phyloP scores from a whole-genome alignment of 176 grass and related monocot genomes.

The Avena eriantha region DNA sequence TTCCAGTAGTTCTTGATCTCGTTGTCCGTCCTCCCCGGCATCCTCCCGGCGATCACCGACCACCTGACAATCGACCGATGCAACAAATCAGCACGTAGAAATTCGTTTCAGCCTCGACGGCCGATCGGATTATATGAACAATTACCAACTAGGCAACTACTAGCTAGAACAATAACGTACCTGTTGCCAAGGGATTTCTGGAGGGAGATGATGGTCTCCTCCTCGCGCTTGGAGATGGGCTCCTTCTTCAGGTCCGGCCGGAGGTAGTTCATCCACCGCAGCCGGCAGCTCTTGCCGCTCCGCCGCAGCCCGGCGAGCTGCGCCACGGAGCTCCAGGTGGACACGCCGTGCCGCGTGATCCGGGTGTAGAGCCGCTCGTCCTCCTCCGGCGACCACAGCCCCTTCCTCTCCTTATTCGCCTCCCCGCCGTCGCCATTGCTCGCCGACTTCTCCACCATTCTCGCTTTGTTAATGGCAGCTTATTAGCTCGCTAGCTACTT shows the following conservation, averaged over 20 bases:
- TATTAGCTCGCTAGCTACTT: constrained; percentile 9
- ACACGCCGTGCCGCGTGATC: constrained; percentile 58
- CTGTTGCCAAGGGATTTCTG: constrained; percentile 57
- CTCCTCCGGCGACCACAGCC: constrained; percentile 68
- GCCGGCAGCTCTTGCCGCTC: constrained; percentile 96
- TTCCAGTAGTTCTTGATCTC: constrained; percentile 84
- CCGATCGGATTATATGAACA: background rate
- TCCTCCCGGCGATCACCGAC: constrained; percentile 57
- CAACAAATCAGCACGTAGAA: background rate
- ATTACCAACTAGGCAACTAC: background rate
- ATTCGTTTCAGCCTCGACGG: background rate
- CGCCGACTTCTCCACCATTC: constrained; percentile 41
- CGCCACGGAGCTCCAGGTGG: constrained; percentile 69
- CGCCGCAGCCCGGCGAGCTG: constrained; percentile 56
- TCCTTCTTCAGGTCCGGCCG: constrained; percentile 85
- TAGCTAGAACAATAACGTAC: background rate
- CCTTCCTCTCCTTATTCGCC: constrained; percentile 52
- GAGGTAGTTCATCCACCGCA: constrained; percentile 99
- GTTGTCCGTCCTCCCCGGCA: constrained; percentile 75
- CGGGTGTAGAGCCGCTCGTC: constrained; percentile 57
- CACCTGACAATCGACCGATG: constrained; percentile 36
- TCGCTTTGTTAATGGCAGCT: background rate
- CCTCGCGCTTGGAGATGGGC: constrained; percentile 62
- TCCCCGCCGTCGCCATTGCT: background rate
- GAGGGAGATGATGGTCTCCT: constrained; percentile 55